Percentiles rank a stretch among this genome's conserved stretches.
These are phyloP conservation scores for Fusarium concolor DNA, from an alignment of 2,329 filamentous ascomycete genomes.

Conservation along the genomic window DNA sequence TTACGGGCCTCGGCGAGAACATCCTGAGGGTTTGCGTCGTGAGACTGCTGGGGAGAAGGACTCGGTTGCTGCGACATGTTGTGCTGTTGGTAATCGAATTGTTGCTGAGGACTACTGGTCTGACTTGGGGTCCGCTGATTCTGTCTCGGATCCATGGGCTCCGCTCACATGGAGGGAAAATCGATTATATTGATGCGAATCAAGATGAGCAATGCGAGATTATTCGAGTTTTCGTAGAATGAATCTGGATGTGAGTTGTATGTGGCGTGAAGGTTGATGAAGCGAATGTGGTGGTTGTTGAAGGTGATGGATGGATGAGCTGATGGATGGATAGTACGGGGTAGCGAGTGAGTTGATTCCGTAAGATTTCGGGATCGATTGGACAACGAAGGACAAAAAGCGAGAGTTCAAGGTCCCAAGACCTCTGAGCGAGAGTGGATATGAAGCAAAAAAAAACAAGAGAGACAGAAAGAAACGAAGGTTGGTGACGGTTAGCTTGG, in stretches of 20 bases:
- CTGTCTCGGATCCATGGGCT: slow-evolving; percentile 50
- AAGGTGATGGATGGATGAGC: slow-evolving; percentile 2
- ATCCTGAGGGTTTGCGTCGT: slow-evolving; percentile 56
- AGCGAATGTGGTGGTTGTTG: slow-evolving; percentile 34
- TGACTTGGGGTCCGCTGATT: slow-evolving; percentile 26
- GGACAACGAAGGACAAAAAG: slow-evolving; percentile 38
- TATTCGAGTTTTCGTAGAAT: not conserved
- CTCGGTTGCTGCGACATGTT: slow-evolving; percentile 44
- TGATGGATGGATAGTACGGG: slow-evolving; percentile 20
- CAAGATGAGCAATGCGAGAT: slow-evolving; percentile 17
- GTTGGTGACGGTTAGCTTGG: slow-evolving; percentile 28
- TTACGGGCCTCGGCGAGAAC: slow-evolving; percentile 59
- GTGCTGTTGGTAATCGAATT: slow-evolving; percentile 39
- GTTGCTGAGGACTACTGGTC: slow-evolving; percentile 46
- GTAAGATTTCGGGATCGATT: slow-evolving; percentile 18
- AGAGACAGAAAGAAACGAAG: slow-evolving; percentile 25
- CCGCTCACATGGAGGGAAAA: slow-evolving; percentile 45
- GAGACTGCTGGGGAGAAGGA: slow-evolving; percentile 44
- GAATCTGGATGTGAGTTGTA: not conserved
- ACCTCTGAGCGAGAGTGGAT: slow-evolving; percentile 37
- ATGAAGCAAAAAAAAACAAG: slow-evolving; percentile 30
- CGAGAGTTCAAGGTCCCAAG: slow-evolving; percentile 35
- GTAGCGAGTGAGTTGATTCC: slow-evolving; percentile 27
- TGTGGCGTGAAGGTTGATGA: slow-evolving; percentile 16
- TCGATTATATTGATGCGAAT: slow-evolving; percentile 38